Percentiles rank a stretch among this genome's conserved stretches.
phyloP scores from a whole-genome alignment of 202 grass and related monocot genomes.

The Panicum virgatum region DNA sequence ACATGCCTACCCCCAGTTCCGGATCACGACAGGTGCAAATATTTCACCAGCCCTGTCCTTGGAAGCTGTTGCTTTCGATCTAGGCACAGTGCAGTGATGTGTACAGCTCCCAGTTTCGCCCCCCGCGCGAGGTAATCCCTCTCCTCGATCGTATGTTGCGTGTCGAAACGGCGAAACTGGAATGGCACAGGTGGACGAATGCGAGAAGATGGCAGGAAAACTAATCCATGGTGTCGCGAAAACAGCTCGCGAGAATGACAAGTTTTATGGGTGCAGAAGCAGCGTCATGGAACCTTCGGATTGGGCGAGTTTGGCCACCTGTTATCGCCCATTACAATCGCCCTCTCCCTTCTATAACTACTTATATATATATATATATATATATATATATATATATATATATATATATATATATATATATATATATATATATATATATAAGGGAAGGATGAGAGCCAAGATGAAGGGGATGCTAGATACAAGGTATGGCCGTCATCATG shows the following conservation, averaged over 20 bases:
- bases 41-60: background rate
- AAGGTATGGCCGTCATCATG: slow-evolving; percentile 25
- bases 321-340: slow-evolving; percentile 25
- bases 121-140: background rate
- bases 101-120: background rate
- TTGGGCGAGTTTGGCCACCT: slow-evolving; percentile 56
- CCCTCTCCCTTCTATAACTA: background rate
- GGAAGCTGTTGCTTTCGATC: slow-evolving; percentile 2
- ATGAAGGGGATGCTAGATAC: background rate
- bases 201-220: background rate
- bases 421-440: no score
- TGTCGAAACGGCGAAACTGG: background rate
- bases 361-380: background rate
- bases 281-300: background rate
- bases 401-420: no score
- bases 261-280: background rate
- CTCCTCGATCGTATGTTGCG: background rate
- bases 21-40: background rate
- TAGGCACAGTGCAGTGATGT: background rate
- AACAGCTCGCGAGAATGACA: slow-evolving; percentile 42
- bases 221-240: background rate
- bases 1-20: background rate
- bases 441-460: background rate
- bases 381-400: no score
- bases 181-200: slow-evolving; percentile 1